Base-by-base conservation (phyloP, 176 grass and related monocot species). In the Carex parvula region DNA sequence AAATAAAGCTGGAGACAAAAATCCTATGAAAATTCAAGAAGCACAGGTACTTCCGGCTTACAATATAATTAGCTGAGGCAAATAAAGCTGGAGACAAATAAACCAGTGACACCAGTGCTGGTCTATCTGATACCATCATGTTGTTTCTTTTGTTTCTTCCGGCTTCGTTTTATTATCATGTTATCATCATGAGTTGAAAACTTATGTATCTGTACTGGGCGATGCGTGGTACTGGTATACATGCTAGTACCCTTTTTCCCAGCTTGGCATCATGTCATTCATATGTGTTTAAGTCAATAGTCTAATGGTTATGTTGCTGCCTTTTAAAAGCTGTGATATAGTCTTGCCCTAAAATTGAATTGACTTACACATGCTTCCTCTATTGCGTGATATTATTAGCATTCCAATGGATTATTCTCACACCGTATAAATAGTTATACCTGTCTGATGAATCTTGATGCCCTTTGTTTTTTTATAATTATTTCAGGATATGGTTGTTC, bases 11-110 rank as follows among this genome's bases (percentile, higher is more conserved):
- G 92, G 89, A 73, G 72, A 77, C 72, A 77, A 56, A 55, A 98
- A 93, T 89, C 92, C 93, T 83, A 95, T 98, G 50, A 93, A 93
- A 86, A 93, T 98, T 90, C 95, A 98, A 88, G 95, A 98, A 94
- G 95, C 95, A 13, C 95, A 98, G 90, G 95, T 97, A 79, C 1
- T 76, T 54, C 8, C 12, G 37, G 37, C 37, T 39, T 39, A 39
- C 37, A 39, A 39, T 39, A 39, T 39, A 94, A 86, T 65, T 98
- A 63, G 62, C 83, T 82, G 92, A 95, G 86, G 92, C 91, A 82
- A 98, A 98, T 91, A 41, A 74, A 21, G 91, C 87, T 80, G 92
- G 89, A 73, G 72, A 77, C 72, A 77, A 56, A 55, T 39, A 39
- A 98, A 93, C 70, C 44, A 53, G 18, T 29, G 60, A 75, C 44